Base-by-base conservation (phyloP, 768 basidiomycete genomes). In the Amanita jacksonii region DNA sequence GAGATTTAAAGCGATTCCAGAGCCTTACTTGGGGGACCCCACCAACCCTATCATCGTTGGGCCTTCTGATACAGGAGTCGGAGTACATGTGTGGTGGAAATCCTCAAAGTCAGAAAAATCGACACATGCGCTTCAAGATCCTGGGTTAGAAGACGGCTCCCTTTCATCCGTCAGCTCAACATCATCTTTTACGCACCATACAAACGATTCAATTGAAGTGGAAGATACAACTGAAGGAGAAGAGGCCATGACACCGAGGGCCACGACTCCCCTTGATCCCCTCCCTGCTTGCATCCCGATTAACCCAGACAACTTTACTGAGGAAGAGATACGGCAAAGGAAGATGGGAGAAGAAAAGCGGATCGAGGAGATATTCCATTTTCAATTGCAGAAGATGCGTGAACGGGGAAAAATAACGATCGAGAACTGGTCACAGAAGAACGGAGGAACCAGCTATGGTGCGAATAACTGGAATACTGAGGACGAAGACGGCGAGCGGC, bases 71-170 rank as follows among this genome's bases (percentile, higher is more conserved):
- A 50, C 49, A 6, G 31, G 45, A 6, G 20, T 38, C 18, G 49
- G 49, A 13, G 33, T 43, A 20, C 45, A 50, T 27, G 46, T 20
- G 15, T 45, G 49, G 1, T 50, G 49, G 49, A 42, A 41, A 23
- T 50, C 46, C 37, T 28, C 37, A 3, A 19, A 43, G 13, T 24
- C 24, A n/a, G 31, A 20, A 12, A n/a, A 8, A 7, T 34, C 23
- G 13, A 1, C 40, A 13, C 16, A 28, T 10, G 5, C 12, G 25
- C n/a, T 32, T 19, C n/a, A n/a, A n/a, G n/a, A n/a, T n/a, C n/a
- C n/a, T n/a, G n/a, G n/a, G n/a, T n/a, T n/a, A n/a, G n/a, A n/a
- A n/a, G 20, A 32, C 28, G 16, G 19, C 28, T 30, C 40, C 19
- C 40, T 31, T 20, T 20, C 28, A 19, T 30, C 41, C 13, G 15